phyloP scores from a whole-genome alignment of 192 early-diverging fungal genomes.

The Backusella mclennaniae region DNA sequence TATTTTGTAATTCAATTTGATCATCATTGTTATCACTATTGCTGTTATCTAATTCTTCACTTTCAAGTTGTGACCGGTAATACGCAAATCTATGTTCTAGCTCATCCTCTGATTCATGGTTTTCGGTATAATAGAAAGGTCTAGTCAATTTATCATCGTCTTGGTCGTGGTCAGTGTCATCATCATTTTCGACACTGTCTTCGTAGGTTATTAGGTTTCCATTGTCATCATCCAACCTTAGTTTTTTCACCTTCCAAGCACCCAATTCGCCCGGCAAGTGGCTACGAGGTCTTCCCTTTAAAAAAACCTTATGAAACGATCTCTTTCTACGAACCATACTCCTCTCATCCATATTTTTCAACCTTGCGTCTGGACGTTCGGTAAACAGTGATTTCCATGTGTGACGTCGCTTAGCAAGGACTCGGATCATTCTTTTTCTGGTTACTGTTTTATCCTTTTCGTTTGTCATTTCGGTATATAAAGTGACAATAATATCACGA shows the following conservation, averaged over 20 bases:
- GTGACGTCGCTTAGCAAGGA: background rate
- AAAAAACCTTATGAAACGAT: background rate
- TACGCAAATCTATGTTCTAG: background rate
- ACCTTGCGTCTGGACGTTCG: background rate
- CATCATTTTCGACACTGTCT: background rate
- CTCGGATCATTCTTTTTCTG: background rate
- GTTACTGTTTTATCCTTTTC: background rate
- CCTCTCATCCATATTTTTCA: background rate
- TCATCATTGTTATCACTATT: background rate
- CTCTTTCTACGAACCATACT: background rate
- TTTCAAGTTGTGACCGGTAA: background rate
- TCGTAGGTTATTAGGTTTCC: background rate
- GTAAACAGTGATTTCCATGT: background rate
- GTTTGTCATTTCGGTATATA: slow-evolving; percentile 9
- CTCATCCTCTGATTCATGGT: background rate
- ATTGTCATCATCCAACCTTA: background rate
- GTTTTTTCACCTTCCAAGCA: background rate
- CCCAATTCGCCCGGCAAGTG: too few species aligned
- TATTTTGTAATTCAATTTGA: background rate
- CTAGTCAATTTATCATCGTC: background rate
- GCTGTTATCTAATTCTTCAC: background rate
- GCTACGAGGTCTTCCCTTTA: background rate
- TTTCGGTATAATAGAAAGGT: background rate
- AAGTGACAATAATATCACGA: background rate
- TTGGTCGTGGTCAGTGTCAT: background rate